These are phyloP conservation scores for Fraxinus nigra DNA, from an alignment of 305 asterid species.

Conservation along the genomic window DNA sequence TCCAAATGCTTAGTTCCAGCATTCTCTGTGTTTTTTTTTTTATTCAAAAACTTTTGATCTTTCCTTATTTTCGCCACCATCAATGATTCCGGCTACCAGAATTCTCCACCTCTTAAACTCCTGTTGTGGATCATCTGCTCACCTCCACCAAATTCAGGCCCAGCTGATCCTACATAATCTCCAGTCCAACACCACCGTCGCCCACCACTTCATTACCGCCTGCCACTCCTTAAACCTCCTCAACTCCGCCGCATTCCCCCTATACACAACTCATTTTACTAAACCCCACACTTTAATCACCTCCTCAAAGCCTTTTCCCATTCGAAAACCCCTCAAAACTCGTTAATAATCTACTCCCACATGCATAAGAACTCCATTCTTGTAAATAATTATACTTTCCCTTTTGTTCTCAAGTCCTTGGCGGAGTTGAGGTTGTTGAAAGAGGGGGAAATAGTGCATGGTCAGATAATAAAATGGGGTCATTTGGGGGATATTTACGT, in stretches of 20 bases:
- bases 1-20: not conserved
- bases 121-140: constrained; percentile 31
- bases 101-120: constrained; percentile 29
- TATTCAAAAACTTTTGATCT: not conserved
- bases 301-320: constrained; percentile 63
- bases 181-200: constrained; percentile 42
- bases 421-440: constrained; percentile 40
- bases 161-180: constrained; percentile 51
- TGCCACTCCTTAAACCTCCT: constrained; percentile 50
- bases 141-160: constrained; percentile 54
- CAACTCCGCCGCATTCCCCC: constrained; percentile 44
- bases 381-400: constrained; percentile 57
- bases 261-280: constrained; percentile 42
- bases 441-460: constrained; percentile 47
- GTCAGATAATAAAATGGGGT: constrained; percentile 46
- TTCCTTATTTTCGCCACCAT: not conserved
- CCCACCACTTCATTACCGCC: constrained; percentile 44
- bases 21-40: not conserved
- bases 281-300: constrained; percentile 56
- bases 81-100: constrained; percentile 21
- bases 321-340: constrained; percentile 30
- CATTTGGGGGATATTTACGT: constrained; percentile 48
- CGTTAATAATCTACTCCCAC: constrained; percentile 35
- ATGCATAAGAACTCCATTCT: constrained; percentile 40
- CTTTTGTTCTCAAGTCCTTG: constrained; percentile 54